Evolutionary conservation across 164 flowering plant species (phyloP), one percentile per base, ranked within the genome.

Genomic region (Magnolia kwangsiensis): DNA sequence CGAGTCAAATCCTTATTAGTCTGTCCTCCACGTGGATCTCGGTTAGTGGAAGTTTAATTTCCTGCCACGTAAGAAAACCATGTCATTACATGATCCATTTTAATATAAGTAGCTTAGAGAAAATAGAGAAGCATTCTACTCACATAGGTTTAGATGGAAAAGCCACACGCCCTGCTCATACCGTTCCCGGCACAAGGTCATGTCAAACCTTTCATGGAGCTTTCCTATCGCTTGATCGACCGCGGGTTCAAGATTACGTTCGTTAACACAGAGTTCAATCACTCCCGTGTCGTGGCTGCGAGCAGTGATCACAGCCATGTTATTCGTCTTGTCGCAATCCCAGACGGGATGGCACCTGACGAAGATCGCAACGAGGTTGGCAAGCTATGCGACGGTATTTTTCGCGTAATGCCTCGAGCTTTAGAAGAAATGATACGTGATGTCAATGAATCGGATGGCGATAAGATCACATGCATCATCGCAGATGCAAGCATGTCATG

Each of bases 141-240:
- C 45, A 37, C 45, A 37, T 5, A 37, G 6, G 6, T 37, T 37
- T 37, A 13, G 18, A 80, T 80, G 82, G 80, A 75, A 1, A 76
- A 21, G 29, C 80, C 78, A 69, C 85, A 83, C 66, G 83, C 79
- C 5, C 49, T 78, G n/a, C 67, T 80, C 11, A 63, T 83, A 67
- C 81, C 85, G 20, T 76, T 23, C 71, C 83, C 83, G 8, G 80
- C 77, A 51, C 85, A 83, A 76, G 83, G 81, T 21, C 83, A 83
- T 67, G 76, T 80, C 7, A 76, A 59, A 23, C 81, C 83, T 21
- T 70, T 83, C 37, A 65, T 78, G 79, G 80, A 81, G 76, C 68
- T 85, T 19, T 77, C 83, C 0, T 78, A 81, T 69, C 69, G 65
- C 51, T 63, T 85, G 67, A 78, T 72, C 21, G 78, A 80, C 0